A percentile compares a stretch with the other conserved stretches of the same genome.
These are phyloP conservation scores for Chimonanthus salicifolius DNA, from an alignment of 164 flowering plant species.

Conservation along the genomic window DNA sequence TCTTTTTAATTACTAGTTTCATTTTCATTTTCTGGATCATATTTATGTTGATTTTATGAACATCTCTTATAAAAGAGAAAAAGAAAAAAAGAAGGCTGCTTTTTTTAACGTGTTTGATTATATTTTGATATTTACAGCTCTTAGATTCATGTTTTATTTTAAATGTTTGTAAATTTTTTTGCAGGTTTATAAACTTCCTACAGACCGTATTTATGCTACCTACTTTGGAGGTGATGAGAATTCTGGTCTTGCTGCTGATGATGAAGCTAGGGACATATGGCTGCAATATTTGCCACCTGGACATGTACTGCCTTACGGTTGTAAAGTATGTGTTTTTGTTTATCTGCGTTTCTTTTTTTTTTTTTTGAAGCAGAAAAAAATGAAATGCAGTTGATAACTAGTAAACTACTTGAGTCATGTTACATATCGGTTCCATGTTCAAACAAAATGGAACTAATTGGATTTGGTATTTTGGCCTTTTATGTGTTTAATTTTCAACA, in stretches of 20 bases:
- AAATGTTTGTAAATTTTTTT: constrained; percentile 56
- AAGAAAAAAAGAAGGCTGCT: too few relatives aligned
- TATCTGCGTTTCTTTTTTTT: background rate
- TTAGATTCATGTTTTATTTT: background rate
- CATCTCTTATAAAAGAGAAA: too few relatives aligned
- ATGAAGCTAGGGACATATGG: constrained; percentile 86
- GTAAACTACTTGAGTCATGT: background rate
- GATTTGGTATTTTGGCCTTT: background rate
- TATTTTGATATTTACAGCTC: background rate
- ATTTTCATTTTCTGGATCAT: too few relatives aligned
- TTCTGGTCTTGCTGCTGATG: constrained; percentile 80
- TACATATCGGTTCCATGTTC: background rate
- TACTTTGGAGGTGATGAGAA: constrained; percentile 97
- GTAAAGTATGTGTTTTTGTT: constrained; percentile 49
- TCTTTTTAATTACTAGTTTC: too few relatives aligned
- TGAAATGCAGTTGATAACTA: too few relatives aligned
- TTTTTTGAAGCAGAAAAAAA: too few relatives aligned
- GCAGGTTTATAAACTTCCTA: constrained; percentile 75
- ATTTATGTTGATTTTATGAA: too few relatives aligned
- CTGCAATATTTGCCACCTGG: constrained; percentile 60
- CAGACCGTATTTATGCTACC: constrained; percentile 82
- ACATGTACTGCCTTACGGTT: constrained; percentile 94
- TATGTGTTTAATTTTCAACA: too few relatives aligned
- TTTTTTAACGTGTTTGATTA: too few relatives aligned
- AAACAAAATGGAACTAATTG: background rate